Percentiles rank a stretch among this genome's conserved stretches.
These are phyloP conservation scores for Salix dunnii DNA, from an alignment of 345 rosid genomes.

Conservation along the genomic window DNA sequence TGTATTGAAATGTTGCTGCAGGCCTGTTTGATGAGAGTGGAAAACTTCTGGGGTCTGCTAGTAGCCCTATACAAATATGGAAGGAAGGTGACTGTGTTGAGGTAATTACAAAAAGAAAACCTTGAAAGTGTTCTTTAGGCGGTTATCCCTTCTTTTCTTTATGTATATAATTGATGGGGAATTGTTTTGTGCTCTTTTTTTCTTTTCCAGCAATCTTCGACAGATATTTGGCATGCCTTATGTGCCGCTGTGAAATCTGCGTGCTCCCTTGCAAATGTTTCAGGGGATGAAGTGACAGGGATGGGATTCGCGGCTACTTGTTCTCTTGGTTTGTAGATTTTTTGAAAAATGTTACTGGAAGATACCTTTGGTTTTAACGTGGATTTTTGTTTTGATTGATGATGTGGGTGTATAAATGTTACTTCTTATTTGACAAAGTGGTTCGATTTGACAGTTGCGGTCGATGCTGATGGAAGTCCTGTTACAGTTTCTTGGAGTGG, in stretches of 20 bases:
- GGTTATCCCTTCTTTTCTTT: not conserved
- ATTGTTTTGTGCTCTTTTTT: not conserved
- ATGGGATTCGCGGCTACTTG: conserved; percentile 93
- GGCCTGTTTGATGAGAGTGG: conserved; percentile 83
- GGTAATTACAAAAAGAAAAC: conserved; percentile 32
- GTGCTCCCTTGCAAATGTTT: conserved; percentile 64
- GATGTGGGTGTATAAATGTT: not conserved
- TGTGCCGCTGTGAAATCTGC: conserved; percentile 87
- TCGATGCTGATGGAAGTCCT: conserved; percentile 89
- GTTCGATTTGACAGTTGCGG: conserved; percentile 63
- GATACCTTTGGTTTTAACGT: not conserved
- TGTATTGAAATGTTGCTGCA: conserved; percentile 22
- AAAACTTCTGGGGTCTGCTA: conserved; percentile 76
- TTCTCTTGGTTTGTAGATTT: conserved; percentile 69
- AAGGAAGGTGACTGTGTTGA: conserved; percentile 79
- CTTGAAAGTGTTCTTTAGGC: not conserved
- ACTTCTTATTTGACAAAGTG: not conserved
- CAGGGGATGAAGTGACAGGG: conserved; percentile 63
- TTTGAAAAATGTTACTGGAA: not conserved
- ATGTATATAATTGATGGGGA: not conserved
- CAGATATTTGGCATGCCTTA: conserved; percentile 93
- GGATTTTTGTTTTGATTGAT: not conserved
- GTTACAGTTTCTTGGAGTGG: conserved; percentile 98
- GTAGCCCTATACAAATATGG: conserved; percentile 96
- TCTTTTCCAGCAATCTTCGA: conserved; percentile 83